Conservation (phyloP, 257 asterid species). For the Capsicum pubescens region DNA sequence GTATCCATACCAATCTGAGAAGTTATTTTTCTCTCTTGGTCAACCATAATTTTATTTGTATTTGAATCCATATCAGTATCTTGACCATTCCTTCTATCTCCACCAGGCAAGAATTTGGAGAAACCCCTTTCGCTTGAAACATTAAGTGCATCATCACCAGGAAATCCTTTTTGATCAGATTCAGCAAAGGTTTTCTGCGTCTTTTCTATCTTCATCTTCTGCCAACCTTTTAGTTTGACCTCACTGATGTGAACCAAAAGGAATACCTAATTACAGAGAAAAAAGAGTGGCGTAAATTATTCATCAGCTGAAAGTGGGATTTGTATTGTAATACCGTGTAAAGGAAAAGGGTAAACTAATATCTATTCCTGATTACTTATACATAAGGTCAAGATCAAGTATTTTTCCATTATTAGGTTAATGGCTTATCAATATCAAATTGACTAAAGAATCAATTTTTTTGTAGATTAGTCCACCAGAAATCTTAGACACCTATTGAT, state of each 20-base stretch:
- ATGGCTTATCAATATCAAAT: neutral
- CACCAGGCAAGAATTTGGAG: no score
- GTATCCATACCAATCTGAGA: slow-evolving; percentile 42
- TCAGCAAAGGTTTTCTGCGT: no score
- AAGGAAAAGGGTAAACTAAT: neutral
- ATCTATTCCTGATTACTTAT: slow-evolving; percentile 1
- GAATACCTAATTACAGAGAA: slow-evolving; percentile 65
- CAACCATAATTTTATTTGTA: slow-evolving; percentile 41
- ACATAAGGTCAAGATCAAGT: slow-evolving; percentile 4
- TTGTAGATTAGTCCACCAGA: neutral
- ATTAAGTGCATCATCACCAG: no score
- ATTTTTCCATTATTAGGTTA: neutral
- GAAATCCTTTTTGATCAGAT: no score
- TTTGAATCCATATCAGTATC: slow-evolving; percentile 43
- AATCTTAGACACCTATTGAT: neutral
- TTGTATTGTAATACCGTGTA: neutral
- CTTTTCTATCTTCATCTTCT: no score
- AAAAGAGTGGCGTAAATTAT: slow-evolving; percentile 34
- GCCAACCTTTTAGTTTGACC: no score
- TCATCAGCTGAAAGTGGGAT: slow-evolving; percentile 28
- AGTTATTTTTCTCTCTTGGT: slow-evolving; percentile 46
- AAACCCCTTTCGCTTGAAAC: no score
- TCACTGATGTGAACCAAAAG: no score
- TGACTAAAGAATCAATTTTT: slow-evolving; percentile 1
- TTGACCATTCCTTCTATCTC: slow-evolving; percentile 46